phyloP scores from a whole-genome alignment of 805 yeast species.

The Candida stauntonica region DNA sequence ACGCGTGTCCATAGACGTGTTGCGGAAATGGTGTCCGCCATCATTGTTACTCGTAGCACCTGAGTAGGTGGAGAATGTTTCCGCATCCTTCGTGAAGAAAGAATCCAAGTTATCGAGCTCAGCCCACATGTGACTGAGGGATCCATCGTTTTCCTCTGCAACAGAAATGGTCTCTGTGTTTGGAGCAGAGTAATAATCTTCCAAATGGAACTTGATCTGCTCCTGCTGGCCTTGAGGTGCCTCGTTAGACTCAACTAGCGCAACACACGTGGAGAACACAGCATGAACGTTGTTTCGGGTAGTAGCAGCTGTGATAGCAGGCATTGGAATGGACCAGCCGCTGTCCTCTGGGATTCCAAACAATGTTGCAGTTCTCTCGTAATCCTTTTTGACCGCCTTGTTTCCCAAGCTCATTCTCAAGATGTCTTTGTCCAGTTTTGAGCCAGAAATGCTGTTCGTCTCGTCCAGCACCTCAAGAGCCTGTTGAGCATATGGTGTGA shows the following conservation, averaged over 20 bases:
- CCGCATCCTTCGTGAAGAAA: conserved; percentile 68
- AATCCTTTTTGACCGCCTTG: conserved; percentile 68
- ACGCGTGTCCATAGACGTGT: conserved; percentile 58
- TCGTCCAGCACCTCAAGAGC: conserved; percentile 90
- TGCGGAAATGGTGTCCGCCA: conserved; percentile 30
- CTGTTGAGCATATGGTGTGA: conserved; percentile 83
- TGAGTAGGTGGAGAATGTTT: conserved; percentile 23
- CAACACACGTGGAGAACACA: conserved; percentile 80
- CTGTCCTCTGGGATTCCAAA: conserved; percentile 93
- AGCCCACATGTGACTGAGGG: conserved; percentile 88
- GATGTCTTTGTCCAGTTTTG: conserved; percentile 86
- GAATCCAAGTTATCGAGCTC: conserved; percentile 86
- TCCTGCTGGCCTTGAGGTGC: conserved; percentile 30
- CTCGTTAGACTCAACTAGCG: conserved; percentile 22
- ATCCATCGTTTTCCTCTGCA: conserved; percentile 63
- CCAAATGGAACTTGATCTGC: conserved; percentile 50
- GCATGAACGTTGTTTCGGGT: conserved; percentile 94
- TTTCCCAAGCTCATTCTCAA: conserved; percentile 89
- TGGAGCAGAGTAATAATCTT: conserved; percentile 43
- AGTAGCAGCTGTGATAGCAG: conserved; percentile 81
- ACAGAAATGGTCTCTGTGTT: conserved; percentile 42
- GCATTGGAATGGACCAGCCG: conserved; percentile 98
- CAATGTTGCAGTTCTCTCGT: conserved; percentile 79
- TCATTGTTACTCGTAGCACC: conserved; percentile 24
- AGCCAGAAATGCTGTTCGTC: conserved; percentile 80